These are phyloP conservation scores for Candida glucosophila DNA, from an alignment of 1,139 yeast genomes.

Conservation along the genomic window DNA sequence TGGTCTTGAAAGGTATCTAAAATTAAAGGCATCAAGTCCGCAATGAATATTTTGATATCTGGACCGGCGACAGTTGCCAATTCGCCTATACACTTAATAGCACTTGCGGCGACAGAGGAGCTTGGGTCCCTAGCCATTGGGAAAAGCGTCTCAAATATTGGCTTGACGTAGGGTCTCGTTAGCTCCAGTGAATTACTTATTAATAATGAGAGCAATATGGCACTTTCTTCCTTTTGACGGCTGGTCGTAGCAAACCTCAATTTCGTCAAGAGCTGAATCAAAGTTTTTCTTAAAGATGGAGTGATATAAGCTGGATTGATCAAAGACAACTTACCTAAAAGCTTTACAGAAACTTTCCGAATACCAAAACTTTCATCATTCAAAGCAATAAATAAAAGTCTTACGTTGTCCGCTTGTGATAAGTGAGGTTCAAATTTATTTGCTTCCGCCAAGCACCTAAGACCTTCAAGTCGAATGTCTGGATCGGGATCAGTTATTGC, in stretches of 20 bases:
- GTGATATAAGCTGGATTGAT: constrained; percentile 94
- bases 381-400: constrained; percentile 76
- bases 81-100: constrained; percentile 86
- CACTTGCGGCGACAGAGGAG: constrained; percentile 78
- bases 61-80: constrained; percentile 84
- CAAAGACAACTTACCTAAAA: constrained; percentile 75
- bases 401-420: constrained; percentile 87
- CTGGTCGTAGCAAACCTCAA: constrained; percentile 72
- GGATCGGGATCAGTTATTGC: constrained; percentile 88
- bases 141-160: constrained; percentile 74
- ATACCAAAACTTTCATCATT: constrained; percentile 87
- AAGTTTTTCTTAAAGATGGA: constrained; percentile 79
- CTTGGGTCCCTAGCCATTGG: constrained; percentile 69
- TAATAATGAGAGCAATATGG: constrained; percentile 62
- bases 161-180: constrained; percentile 82
- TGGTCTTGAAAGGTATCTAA: constrained; percentile 88
- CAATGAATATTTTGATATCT: constrained; percentile 64
- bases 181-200: constrained; percentile 73
- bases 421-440: constrained; percentile 81
- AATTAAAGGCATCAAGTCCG: constrained; percentile 77
- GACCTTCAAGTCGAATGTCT: constrained; percentile 74
- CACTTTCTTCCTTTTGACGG: constrained; percentile 82
- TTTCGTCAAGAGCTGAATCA: constrained; percentile 78
- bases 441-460: constrained; percentile 54
- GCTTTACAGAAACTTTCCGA: constrained; percentile 67